phyloP scores from a whole-genome alignment of 202 grass and related monocot species.

The Zoysia matrella region DNA sequence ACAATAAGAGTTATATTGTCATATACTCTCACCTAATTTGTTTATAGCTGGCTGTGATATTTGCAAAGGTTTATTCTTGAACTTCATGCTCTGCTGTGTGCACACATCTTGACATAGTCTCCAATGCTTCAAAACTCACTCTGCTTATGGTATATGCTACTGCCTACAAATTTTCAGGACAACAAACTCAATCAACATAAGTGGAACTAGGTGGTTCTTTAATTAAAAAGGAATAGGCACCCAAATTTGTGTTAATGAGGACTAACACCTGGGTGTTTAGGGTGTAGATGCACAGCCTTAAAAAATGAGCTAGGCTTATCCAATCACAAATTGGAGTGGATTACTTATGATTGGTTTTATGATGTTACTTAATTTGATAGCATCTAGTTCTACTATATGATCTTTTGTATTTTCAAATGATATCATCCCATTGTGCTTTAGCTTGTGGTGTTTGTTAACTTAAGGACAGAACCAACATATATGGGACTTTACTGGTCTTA shows the following conservation, averaged over 20 bases:
- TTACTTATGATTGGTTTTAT: conserved; percentile 7
- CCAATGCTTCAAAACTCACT: conserved; percentile 17
- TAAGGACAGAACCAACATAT: conserved; percentile 27
- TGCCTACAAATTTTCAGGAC: neutral
- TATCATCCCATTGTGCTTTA: neutral
- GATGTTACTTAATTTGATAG: conserved; percentile 22
- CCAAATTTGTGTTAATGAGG: neutral
- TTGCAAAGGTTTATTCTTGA: no score
- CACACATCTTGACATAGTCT: conserved; percentile 16
- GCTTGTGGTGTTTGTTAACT: conserved; percentile 31
- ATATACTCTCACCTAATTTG: neutral
- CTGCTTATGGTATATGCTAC: neutral
- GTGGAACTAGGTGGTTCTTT: neutral
- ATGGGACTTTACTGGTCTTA: neutral
- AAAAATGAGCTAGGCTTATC: neutral
- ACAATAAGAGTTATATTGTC: conserved; percentile 6
- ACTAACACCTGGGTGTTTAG: neutral
- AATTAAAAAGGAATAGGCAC: neutral
- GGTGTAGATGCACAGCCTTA: neutral
- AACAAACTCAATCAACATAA: neutral
- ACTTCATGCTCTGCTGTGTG: neutral
- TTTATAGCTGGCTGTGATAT: no score
- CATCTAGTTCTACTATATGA: neutral
- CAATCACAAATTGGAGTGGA: neutral
- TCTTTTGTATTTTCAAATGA: neutral